Evolutionary conservation across 2,329 filamentous ascomycete species (phyloP).

Genomic region (Zymoseptoria crescenta): DNA sequence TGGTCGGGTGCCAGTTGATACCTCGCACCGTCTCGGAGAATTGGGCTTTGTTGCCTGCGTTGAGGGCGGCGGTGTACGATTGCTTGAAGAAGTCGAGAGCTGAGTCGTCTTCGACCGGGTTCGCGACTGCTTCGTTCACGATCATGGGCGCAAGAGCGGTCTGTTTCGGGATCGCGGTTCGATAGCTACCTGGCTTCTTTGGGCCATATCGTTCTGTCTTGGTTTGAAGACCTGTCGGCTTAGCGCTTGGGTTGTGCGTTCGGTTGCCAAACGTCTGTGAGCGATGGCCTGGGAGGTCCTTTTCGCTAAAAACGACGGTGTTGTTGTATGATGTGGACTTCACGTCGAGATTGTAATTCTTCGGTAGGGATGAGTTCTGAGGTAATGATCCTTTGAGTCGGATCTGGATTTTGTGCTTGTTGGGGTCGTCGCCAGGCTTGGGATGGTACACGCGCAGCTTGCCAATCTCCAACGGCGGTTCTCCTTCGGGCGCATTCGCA

Average conservation of each 20-base stretch:
- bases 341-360: slow-evolving; percentile 77
- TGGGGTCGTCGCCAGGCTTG: slow-evolving; percentile 13
- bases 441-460: slow-evolving; percentile 50
- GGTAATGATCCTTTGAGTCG: slow-evolving; percentile 57
- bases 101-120: slow-evolving; percentile 61
- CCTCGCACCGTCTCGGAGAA: slow-evolving; percentile 31
- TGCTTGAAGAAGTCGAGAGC: slow-evolving; percentile 47
- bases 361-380: slow-evolving; percentile 68
- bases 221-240: slow-evolving; percentile 15
- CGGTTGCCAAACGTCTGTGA: slow-evolving; percentile 13
- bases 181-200: slow-evolving; percentile 23
- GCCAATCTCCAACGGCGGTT: slow-evolving; percentile 64
- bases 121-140: slow-evolving; percentile 66
- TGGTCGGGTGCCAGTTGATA: slow-evolving; percentile 9
- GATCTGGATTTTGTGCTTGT: slow-evolving; percentile 47
- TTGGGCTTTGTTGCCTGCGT: slow-evolving; percentile 44
- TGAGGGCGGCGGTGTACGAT: slow-evolving; percentile 21
- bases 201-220: slow-evolving; percentile 16
- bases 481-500: slow-evolving; percentile 52
- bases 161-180: slow-evolving; percentile 52
- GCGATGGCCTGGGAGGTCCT: slow-evolving; percentile 65
- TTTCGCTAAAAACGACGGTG: slow-evolving; percentile 88
- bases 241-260: slow-evolving; percentile 9
- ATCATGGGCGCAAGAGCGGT: slow-evolving; percentile 68
- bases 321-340: slow-evolving; percentile 64